Evolutionary conservation across 129 eudicot species (phyloP), one percentile per base, ranked within the genome.

Genomic region (Flaveria sonorensis): DNA sequence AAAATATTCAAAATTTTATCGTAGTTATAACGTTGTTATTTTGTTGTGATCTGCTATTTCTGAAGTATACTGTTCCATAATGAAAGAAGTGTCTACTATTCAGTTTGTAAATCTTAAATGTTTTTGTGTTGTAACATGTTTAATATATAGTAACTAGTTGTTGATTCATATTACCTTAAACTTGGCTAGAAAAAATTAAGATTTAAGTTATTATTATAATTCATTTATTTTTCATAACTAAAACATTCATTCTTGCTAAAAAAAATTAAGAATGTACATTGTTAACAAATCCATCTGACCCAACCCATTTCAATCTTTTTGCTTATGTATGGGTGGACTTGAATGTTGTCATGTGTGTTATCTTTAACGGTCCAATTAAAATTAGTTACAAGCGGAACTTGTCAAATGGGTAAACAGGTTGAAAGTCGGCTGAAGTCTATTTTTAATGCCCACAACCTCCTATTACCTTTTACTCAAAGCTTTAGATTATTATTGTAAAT

Each of bases 371-470:
- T 60, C 39, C 16, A 60, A 12, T 10, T 21, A 60, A 12, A 61
- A 61, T n/a, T 61, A 23, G 40, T 61, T 61, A 26, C 12, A 61
- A 26, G 18, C 3, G 3, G 19, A 11, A 61, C 20, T 13, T 61
- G 18, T 14, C 39, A 61, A 61, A 61, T 26, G 68, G 68, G 68
- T 24, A 28, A 61, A 26, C 68, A 61, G n/a, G 10, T 61, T 24
- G 39, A 4, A 24, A 11, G 42, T 61, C 18, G 40, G 32, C 64
- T 23, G 26, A 56, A 56, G 62, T 56, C 28, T 56, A 10, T 60
- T 60, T 60, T 23, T 6, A 60, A 60, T 60, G 8, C 39, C 32
- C 26, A 21, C 66, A 60, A 10, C 66, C 2, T 21, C 42, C 68
- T 61, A 12, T 13, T 24, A 26, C 28, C 40, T 61, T 61, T 13